phyloP scores from a whole-genome alignment of 352 stramenopile genomes.

The Sclerospora graminicola region DNA sequence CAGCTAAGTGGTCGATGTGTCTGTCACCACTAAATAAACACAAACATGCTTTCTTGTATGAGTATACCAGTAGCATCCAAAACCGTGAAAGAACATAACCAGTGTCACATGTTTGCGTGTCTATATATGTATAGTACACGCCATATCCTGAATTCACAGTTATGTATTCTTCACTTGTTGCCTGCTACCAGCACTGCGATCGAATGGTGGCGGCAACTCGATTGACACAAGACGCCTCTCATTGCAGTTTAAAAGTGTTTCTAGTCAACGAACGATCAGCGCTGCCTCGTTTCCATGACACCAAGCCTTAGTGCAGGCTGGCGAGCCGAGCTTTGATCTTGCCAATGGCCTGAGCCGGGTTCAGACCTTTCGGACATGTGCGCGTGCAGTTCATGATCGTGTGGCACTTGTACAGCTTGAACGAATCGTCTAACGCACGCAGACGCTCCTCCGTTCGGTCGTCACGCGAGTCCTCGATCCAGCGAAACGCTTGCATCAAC shows the following conservation, averaged over 20 bases:
- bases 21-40: conserved; percentile 12
- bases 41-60: no score
- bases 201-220: conserved; percentile 8
- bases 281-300: neutral
- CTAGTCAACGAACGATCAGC: no score
- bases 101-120: no score
- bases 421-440: conserved; percentile 95
- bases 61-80: no score
- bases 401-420: conserved; percentile 98
- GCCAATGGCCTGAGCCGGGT: conserved; percentile 96
- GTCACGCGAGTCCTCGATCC: conserved; percentile 99
- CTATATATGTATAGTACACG: no score
- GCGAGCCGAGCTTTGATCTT: conserved; percentile 97
- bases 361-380: conserved; percentile 99
- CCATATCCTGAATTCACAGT: no score
- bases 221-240: conserved; percentile 7
- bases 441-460: conserved; percentile 93
- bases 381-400: conserved; percentile 99
- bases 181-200: conserved; percentile 15
- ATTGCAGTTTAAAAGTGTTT: conserved; percentile 15
- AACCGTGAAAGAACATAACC: no score
- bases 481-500: conserved; percentile 93
- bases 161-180: conserved; percentile 21
- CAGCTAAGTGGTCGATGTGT: conserved; percentile 4
- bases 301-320: conserved; percentile 46